Evolutionary conservation across 306 rosid species (phyloP), one percentile per base, ranked within the genome.

Genomic region (Benincasa hispida): DNA sequence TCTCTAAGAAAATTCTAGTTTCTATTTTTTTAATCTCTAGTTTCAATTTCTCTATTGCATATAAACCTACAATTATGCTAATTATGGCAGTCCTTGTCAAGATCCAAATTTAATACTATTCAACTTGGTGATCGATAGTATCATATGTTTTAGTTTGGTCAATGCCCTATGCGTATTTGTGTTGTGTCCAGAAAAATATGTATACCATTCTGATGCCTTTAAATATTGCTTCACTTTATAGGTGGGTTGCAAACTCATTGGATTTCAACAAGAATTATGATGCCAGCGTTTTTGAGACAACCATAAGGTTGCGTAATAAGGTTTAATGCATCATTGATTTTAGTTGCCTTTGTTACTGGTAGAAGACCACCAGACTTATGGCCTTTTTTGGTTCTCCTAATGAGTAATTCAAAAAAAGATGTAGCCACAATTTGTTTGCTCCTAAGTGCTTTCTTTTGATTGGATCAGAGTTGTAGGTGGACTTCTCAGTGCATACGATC

Each of bases 281-380:
- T 25, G 98, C 98, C 74, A 95, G 99, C 66, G 98, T 95, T 79
- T 95, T 95, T 85, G 98, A 95, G 96, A 95, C 99, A 88, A 95
- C 98, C 86, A 95, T 95, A 92, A 95, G 98, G 98, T 90, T 89
- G 90, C 90, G 76, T 83, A 86, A 85, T 89, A 87, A 89, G 97
- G 95, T 94, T 94, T 94, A 91, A 84, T 87, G 83, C 80, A 84
- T 79, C 79, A 90, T 92, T 81, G 82, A 83, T 53, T 85, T 84
- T 42, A 62, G 69, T 85, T 76, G 34, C 78, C 75, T 34, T 61
- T 39, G 75, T 79, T 48, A 63, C 37, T 77, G 77, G 34, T 14
- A 74, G 77, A 82, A 81, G 77, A 53, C 48, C 51, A 35, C 65
- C 56, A 39, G 28, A 72, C 50, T 22, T 53, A 15, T 53, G 74